phyloP scores from a whole-genome alignment of 2,329 filamentous ascomycete genomes.

The Microdochium bolleyi region DNA sequence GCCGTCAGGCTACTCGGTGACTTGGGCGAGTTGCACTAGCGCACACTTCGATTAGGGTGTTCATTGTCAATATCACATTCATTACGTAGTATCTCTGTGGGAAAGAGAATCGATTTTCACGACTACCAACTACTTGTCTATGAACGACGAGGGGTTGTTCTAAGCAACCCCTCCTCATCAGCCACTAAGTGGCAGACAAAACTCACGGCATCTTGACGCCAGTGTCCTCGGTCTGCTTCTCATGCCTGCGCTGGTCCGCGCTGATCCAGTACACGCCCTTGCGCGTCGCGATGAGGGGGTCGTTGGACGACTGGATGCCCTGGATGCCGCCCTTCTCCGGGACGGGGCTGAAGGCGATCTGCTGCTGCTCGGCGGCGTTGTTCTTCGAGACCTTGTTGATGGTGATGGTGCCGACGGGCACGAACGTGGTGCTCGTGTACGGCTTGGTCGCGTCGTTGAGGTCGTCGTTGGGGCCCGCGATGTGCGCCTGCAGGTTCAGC shows the following conservation, averaged over 20 bases:
- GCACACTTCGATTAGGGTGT: no score
- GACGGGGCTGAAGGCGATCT: constrained; percentile 7
- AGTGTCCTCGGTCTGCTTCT: constrained; percentile 10
- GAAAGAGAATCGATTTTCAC: no score
- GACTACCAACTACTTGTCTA: no score
- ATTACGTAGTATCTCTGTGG: no score
- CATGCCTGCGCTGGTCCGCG: constrained; percentile 4
- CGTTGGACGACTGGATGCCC: constrained; percentile 5
- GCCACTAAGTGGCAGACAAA: no score
- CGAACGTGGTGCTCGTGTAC: constrained; percentile 7
- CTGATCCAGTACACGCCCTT: constrained; percentile 7
- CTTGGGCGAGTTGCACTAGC: no score
- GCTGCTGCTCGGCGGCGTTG: constrained; percentile 4
- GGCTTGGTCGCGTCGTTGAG: constrained; percentile 7
- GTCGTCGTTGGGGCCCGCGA: constrained; percentile 16
- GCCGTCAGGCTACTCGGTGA: no score
- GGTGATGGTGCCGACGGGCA: constrained; percentile 3
- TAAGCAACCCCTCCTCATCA: no score
- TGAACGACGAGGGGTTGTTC: no score
- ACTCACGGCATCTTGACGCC: neutral
- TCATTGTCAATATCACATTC: no score
- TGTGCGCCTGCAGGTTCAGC: constrained; percentile 41
- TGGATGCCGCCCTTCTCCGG: constrained; percentile 5
- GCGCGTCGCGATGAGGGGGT: constrained; percentile 6
- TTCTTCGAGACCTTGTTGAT: constrained; percentile 5